These are phyloP conservation scores for Cordyceps cicadae DNA, from an alignment of 2,329 filamentous ascomycete genomes.

Conservation along the genomic window DNA sequence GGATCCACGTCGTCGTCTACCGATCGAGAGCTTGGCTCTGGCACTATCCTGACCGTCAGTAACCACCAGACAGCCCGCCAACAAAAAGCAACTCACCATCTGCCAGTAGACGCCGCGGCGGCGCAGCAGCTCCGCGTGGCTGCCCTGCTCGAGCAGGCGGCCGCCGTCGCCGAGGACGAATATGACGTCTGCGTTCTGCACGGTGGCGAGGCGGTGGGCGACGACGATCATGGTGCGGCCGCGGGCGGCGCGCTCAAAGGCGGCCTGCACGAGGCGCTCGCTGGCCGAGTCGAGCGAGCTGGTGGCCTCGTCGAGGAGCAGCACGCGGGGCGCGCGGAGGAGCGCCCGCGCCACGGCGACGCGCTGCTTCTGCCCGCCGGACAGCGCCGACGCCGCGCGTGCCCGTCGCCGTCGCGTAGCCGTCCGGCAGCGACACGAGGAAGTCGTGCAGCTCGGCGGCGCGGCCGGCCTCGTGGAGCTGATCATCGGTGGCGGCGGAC, in stretches of 20 bases:
- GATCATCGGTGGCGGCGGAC: slow-evolving; percentile 40
- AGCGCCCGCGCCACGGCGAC: slow-evolving; percentile 62
- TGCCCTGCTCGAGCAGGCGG: slow-evolving; percentile 47
- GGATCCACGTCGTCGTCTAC: slow-evolving; percentile 20
- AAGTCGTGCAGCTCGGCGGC: slow-evolving; percentile 66
- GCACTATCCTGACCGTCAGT: slow-evolving; percentile 34
- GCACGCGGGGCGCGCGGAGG: slow-evolving; percentile 54
- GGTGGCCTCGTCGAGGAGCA: slow-evolving; percentile 67
- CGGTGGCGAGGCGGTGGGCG: slow-evolving; percentile 67
- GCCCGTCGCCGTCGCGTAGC: slow-evolving; percentile 60
- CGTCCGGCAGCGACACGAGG: slow-evolving; percentile 56
- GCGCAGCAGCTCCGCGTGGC: slow-evolving; percentile 41
- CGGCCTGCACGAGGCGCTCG: slow-evolving; percentile 54
- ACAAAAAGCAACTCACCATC: slow-evolving; percentile 36
- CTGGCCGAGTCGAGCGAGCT: slow-evolving; percentile 58
- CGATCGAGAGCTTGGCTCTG: slow-evolving; percentile 51
- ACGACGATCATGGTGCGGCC: slow-evolving; percentile 64
- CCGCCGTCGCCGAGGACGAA: slow-evolving; percentile 64
- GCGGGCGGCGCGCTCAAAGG: slow-evolving; percentile 55
- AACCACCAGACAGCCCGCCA: background rate
- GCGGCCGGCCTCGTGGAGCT: slow-evolving; percentile 44
- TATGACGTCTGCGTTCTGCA: slow-evolving; percentile 72
- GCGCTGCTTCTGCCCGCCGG: slow-evolving; percentile 66
- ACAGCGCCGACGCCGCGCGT: slow-evolving; percentile 58
- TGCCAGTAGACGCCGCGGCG: slow-evolving; percentile 48